Percentiles rank a stretch among this genome's conserved stretches.
Evolutionary conservation across 2,329 filamentous ascomycete genomes (phyloP).

Genomic region (Daldinia sp.): DNA sequence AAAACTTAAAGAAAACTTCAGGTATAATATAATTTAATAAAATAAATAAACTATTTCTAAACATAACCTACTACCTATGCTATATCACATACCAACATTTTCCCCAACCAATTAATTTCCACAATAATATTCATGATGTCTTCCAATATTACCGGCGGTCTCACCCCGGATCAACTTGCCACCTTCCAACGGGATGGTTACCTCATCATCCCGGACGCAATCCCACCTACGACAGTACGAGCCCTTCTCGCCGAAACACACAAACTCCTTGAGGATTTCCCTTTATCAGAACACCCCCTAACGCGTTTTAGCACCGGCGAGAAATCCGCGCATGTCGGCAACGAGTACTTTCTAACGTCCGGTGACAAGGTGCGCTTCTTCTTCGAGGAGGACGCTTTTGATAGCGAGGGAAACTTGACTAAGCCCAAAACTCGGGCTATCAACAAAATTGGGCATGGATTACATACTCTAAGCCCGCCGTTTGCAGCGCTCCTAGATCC

Average conservation of each 20-base stretch:
- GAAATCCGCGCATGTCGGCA: constrained; percentile 81
- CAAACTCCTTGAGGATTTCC: constrained; percentile 76
- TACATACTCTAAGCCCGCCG: constrained; percentile 73
- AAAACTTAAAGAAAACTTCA: too few species aligned
- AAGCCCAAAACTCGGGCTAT: constrained; percentile 86
- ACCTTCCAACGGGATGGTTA: constrained; percentile 86
- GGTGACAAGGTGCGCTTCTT: constrained; percentile 96
- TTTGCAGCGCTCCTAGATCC: constrained; percentile 66
- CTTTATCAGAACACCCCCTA: constrained; percentile 85
- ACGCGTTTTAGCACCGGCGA: constrained; percentile 91
- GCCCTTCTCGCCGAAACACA: constrained; percentile 78
- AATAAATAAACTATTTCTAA: too few species aligned
- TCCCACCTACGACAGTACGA: constrained; percentile 70
- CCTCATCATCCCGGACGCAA: constrained; percentile 82
- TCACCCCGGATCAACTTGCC: constrained; percentile 74
- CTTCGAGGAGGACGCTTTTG: constrained; percentile 94
- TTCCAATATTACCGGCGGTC: constrained; percentile 54
- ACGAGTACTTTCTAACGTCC: constrained; percentile 90
- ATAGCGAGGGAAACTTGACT: constrained; percentile 66
- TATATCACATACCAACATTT: too few species aligned
- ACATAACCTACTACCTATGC: not conserved
- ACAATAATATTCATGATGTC: constrained; percentile 32
- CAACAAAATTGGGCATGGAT: constrained; percentile 86
- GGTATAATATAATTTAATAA: too few species aligned
- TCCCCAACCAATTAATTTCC: too few species aligned